Conservation (phyloP, 495 filamentous ascomycete species). For the Beverwykella pulmonaria region DNA sequence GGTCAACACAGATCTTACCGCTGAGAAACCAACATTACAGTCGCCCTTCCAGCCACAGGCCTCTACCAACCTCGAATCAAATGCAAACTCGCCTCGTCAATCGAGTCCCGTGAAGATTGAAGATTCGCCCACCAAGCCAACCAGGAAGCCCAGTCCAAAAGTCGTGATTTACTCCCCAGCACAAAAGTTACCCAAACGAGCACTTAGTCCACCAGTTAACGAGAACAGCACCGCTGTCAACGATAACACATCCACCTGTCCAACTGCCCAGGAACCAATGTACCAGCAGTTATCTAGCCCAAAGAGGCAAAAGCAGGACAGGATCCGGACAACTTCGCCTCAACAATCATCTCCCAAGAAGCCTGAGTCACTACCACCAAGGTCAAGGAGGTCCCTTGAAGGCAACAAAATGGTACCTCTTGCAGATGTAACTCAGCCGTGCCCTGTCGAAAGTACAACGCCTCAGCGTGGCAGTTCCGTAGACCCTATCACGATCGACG, state of each 20-base stretch:
- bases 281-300: background rate
- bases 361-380: background rate
- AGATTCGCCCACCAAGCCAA: background rate
- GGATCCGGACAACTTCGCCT: background rate
- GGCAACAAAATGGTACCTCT: background rate
- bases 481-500: constrained; percentile 25
- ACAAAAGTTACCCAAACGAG: background rate
- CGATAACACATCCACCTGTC: background rate
- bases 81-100: background rate
- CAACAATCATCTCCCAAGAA: background rate
- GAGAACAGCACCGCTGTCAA: background rate
- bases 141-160: constrained; percentile 6
- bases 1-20: background rate
- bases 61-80: background rate
- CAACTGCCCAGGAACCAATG: background rate
- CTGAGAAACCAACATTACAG: background rate
- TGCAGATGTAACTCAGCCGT: background rate
- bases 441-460: background rate
- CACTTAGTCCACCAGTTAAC: background rate
- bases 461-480: constrained; percentile 9
- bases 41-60: background rate
- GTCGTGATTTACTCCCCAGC: constrained; percentile 10
- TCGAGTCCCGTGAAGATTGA: background rate
- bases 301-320: background rate
- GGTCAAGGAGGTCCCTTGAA: background rate